A percentile compares a stretch with the other conserved stretches of the same genome.
phyloP scores from a whole-genome alignment of 768 basidiomycete species.

The Cytidiella melzeri region DNA sequence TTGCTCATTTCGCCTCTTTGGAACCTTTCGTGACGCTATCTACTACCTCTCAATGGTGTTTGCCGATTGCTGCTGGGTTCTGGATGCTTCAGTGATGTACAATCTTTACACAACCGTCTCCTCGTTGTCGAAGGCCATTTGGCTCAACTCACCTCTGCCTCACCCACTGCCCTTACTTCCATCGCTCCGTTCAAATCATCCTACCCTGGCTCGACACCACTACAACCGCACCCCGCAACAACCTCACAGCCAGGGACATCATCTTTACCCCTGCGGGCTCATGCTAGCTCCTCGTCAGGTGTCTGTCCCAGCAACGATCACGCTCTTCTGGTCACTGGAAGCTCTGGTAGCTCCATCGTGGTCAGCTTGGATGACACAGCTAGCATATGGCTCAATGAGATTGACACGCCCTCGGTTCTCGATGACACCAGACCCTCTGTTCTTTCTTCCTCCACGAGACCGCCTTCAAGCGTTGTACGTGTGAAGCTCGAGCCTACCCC shows the following conservation, averaged over 20 bases:
- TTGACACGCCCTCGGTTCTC: conserved; percentile 32
- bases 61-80: too few species aligned
- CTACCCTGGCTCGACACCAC: conserved; percentile 6
- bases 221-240: background rate
- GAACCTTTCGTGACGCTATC: background rate
- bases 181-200: conserved; percentile 14
- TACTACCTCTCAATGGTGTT: too few species aligned
- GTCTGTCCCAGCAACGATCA: conserved; percentile 30
- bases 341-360: conserved; percentile 42
- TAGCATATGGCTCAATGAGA: conserved; percentile 54
- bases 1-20: background rate
- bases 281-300: background rate
- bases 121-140: conserved; percentile 62
- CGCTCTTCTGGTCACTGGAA: conserved; percentile 32
- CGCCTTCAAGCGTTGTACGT: background rate
- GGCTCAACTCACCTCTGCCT: conserved; percentile 36
- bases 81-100: conserved; percentile 56
- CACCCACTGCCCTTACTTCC: conserved; percentile 15
- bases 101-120: conserved; percentile 77
- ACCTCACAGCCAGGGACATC: background rate
- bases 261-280: background rate
- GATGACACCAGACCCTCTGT: conserved; percentile 13
- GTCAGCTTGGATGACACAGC: conserved; percentile 52
- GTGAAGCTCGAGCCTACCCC: conserved; percentile 33
- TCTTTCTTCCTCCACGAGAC: background rate